phyloP scores from a whole-genome alignment of 2,329 filamentous ascomycete genomes.

The Aciculosporium take region DNA sequence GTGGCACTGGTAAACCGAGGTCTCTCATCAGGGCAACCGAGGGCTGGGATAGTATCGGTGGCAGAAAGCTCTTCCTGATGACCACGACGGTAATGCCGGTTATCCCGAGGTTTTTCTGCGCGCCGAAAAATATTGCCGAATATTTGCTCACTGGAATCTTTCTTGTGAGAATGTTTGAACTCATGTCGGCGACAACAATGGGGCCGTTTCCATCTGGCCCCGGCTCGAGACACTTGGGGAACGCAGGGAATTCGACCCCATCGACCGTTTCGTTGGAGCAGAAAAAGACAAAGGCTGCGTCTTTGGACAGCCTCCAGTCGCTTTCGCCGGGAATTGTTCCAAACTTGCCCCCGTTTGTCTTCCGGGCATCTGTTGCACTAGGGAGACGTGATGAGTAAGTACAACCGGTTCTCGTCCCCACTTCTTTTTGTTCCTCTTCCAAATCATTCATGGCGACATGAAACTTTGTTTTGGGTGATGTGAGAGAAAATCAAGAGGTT shows the following conservation, averaged over 20 bases:
- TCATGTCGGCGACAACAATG: conserved; percentile 85
- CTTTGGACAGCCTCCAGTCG: conserved; percentile 58
- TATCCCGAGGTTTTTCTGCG: conserved; percentile 85
- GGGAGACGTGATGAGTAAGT: neutral
- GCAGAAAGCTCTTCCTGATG: conserved; percentile 66
- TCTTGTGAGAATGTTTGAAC: conserved; percentile 79
- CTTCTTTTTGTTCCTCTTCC: neutral
- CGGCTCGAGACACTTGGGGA: conserved; percentile 49
- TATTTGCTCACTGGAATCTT: conserved; percentile 66
- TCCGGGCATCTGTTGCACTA: conserved; percentile 47
- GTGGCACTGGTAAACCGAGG: conserved; percentile 62
- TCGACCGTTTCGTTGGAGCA: conserved; percentile 94
- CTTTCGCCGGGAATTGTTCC: conserved; percentile 66
- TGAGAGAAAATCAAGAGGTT: no score
- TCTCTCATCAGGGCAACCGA: conserved; percentile 54
- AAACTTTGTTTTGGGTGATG: no score
- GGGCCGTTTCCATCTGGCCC: conserved; percentile 47
- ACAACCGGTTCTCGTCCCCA: neutral
- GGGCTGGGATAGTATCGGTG: conserved; percentile 51
- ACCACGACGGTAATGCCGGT: conserved; percentile 80
- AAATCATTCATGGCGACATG: neutral
- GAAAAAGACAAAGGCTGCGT: conserved; percentile 66
- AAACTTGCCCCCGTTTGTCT: conserved; percentile 64
- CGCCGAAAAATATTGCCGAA: conserved; percentile 77
- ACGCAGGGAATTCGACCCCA: conserved; percentile 75